These are phyloP conservation scores for Vaccinium darrowii DNA, from an alignment of 148 eudicot genomes.

Conservation along the genomic window DNA sequence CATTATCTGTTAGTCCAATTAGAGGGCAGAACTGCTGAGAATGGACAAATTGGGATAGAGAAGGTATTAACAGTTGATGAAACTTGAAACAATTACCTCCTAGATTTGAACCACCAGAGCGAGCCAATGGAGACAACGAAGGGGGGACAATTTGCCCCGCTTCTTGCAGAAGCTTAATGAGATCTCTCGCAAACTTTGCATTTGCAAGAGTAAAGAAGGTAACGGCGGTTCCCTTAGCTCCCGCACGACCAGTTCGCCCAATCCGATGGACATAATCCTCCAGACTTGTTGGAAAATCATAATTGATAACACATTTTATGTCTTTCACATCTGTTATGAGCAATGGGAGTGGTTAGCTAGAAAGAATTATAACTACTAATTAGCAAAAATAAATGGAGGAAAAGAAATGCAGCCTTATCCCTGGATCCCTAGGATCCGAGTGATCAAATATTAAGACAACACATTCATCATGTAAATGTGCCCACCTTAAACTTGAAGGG, in stretches of 20 bases:
- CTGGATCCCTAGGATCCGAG: constrained; percentile 60
- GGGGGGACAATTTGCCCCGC: constrained; percentile 88
- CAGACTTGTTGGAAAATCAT: constrained; percentile 86
- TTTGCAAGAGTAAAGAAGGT: constrained; percentile 90
- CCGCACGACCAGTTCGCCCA: constrained; percentile 98
- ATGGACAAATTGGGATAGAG: neutral
- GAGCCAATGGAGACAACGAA: constrained; percentile 60
- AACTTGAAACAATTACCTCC: constrained; percentile 48
- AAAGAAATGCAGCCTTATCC: constrained; percentile 77
- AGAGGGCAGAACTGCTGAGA: neutral
- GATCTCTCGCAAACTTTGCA: constrained; percentile 69
- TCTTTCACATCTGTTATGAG: constrained; percentile 91
- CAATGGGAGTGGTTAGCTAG: constrained; percentile 16
- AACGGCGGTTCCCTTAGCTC: constrained; percentile 87
- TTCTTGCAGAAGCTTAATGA: constrained; percentile 83
- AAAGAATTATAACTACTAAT: neutral
- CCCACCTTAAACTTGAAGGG: constrained; percentile 99
- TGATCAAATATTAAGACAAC: constrained; percentile 64
- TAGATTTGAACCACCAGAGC: constrained; percentile 42
- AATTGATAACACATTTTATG: constrained; percentile 92
- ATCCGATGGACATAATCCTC: constrained; percentile 98
- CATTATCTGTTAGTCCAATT: neutral
- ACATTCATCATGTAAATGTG: constrained; percentile 72
- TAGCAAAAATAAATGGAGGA: neutral
- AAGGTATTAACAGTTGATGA: neutral